A percentile compares a stretch with the other conserved stretches of the same genome.
phyloP scores from a whole-genome alignment of 805 yeast species.

The Candida gorgasii region DNA sequence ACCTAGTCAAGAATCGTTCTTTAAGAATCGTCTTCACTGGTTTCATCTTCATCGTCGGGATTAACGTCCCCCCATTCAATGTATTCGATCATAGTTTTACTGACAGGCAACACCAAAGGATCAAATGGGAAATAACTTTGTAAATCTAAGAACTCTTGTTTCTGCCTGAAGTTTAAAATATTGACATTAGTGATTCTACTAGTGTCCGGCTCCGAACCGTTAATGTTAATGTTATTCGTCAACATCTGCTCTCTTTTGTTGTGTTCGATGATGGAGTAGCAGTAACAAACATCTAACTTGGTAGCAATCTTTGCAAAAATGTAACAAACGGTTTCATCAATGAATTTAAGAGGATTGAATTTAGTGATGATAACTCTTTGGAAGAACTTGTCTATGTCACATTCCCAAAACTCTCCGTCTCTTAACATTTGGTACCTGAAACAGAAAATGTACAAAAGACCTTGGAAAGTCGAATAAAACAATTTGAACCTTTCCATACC shows the following conservation, averaged over 20 bases:
- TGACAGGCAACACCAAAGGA: conserved; percentile 72
- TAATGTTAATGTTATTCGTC: conserved; percentile 26
- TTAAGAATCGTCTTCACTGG: background rate
- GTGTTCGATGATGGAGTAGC: conserved; percentile 89
- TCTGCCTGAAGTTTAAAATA: conserved; percentile 50
- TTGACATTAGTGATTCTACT: conserved; percentile 1
- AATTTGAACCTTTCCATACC: conserved; percentile 92
- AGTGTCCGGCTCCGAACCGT: background rate
- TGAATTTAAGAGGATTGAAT: conserved; percentile 90
- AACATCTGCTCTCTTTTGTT: conserved; percentile 72
- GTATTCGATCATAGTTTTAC: conserved; percentile 54
- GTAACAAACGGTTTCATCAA: conserved; percentile 89
- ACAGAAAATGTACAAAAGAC: conserved; percentile 87
- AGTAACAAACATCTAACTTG: conserved; percentile 84
- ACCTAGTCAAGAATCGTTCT: too few relatives aligned
- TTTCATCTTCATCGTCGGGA: conserved; percentile 48
- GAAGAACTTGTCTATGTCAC: conserved; percentile 80
- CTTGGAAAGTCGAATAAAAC: conserved; percentile 89
- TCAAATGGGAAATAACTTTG: conserved; percentile 98
- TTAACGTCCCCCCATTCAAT: conserved; percentile 72
- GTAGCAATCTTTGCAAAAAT: conserved; percentile 94
- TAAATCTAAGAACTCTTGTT: conserved; percentile 82
- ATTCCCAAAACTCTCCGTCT: conserved; percentile 62
- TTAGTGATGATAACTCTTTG: conserved; percentile 82
- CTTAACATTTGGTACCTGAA: conserved; percentile 68